Conservation (phyloP, 2,329 filamentous ascomycete species). For the Colletotrichum tropicicola region DNA sequence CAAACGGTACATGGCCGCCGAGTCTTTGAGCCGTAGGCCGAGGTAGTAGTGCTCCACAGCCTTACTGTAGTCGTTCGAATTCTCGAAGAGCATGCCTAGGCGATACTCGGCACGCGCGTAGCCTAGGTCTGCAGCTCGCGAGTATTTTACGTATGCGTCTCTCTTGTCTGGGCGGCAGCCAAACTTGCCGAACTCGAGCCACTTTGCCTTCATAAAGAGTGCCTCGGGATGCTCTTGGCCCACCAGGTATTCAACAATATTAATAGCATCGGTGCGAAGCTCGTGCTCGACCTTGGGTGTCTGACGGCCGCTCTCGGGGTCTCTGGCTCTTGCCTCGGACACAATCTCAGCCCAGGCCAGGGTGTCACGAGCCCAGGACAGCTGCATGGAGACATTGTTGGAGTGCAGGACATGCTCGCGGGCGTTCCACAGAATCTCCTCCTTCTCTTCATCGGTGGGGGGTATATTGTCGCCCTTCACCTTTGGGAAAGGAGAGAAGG, state of each 20-base stretch:
- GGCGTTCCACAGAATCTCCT: conserved; percentile 86
- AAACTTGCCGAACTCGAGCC: conserved; percentile 98
- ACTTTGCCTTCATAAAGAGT: conserved; percentile 93
- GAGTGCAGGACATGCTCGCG: conserved; percentile 87
- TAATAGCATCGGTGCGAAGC: conserved; percentile 86
- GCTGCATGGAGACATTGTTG: conserved; percentile 94
- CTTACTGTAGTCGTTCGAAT: conserved; percentile 90
- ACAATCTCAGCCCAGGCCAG: conserved; percentile 88
- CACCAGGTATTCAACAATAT: conserved; percentile 89
- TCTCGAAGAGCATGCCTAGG: conserved; percentile 98
- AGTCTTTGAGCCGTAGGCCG: conserved; percentile 83
- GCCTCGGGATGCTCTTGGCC: conserved; percentile 94
- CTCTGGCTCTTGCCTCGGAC: conserved; percentile 77
- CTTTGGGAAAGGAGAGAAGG: conserved; percentile 92
- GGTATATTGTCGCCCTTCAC: conserved; percentile 89
- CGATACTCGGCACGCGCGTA: conserved; percentile 93
- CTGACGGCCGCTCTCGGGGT: conserved; percentile 59
- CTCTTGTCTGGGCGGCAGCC: conserved; percentile 91
- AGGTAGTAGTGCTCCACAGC: conserved; percentile 90
- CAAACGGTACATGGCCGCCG: conserved; percentile 84
- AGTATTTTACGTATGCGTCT: conserved; percentile 90
- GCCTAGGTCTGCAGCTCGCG: conserved; percentile 83
- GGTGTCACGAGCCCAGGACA: conserved; percentile 95
- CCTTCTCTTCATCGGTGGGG: conserved; percentile 92
- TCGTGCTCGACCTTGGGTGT: conserved; percentile 92